Evolutionary conservation across 2,329 filamentous ascomycete species (phyloP), one percentile per base, ranked within the genome.

Genomic region (Teratosphaeria gauchensis): DNA sequence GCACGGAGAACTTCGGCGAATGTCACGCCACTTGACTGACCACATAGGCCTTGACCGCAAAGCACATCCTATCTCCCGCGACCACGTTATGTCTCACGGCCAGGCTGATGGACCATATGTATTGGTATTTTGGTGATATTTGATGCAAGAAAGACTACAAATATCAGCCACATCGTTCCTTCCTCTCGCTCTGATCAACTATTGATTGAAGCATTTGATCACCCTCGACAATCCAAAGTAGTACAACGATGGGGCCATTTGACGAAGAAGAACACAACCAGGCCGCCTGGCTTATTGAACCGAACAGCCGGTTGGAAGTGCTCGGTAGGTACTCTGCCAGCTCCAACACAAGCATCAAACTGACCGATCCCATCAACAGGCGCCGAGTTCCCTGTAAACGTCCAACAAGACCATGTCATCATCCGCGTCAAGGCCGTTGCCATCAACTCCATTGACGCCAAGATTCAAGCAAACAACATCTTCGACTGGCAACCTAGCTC

Each of bases 391-490:
- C 51, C 51, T 4, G 24, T 32, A 16, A 53, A 53, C 31, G 51
- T 53, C 7, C 24, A 53, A 32, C 16, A 66, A 31, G 63, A 69
- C 42, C 67, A 74, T 31, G 58, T 75, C 54, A 61, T 75, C 12
- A 64, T 75, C 56, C 69, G 69, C 58, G 71, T 70, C 65, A 63
- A 67, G 54, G 71, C 72, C 8, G 53, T 72, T 14, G 72, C 73
- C 11, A 68, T 74, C 58, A 75, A 75, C 58, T 73, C 74, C 1
- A 70, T 73, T 1, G 73, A 75, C 63, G 70, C 69, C 67, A 72
- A 73, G 58, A 69, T 73, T 31, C 70, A 72, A 57, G 69, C 71
- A 55, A 61, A 57, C 48, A 69, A 68, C 32, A 28, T 68, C 9
- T 69, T 72, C 56, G 51, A 53, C 24, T 46, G 38, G 38, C 38